These are phyloP conservation scores for Wickerhamomyces ciferrii DNA, from an alignment of 805 yeast genomes.

Conservation along the genomic window DNA sequence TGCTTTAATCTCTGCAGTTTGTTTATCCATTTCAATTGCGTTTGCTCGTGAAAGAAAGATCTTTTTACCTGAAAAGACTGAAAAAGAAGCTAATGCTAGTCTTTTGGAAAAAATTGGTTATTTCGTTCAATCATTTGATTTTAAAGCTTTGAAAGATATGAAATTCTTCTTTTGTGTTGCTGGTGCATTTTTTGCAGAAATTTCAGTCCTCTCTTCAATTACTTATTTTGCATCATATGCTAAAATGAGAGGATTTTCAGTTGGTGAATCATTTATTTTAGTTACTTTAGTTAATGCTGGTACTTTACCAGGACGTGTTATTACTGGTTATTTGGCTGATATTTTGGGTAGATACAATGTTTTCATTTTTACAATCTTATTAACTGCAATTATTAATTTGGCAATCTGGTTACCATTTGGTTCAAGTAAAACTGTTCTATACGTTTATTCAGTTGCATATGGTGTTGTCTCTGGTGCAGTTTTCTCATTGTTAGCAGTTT, in stretches of 20 bases:
- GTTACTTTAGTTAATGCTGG: conserved; percentile 37
- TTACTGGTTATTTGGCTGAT: conserved; percentile 39
- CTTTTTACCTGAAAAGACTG: conserved; percentile 12
- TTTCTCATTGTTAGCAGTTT: conserved; percentile 50
- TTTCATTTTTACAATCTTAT: conserved; percentile 32
- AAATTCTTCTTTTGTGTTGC: conserved; percentile 39
- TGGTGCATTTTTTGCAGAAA: conserved; percentile 41
- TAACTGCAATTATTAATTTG: conserved; percentile 28
- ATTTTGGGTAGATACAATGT: conserved; percentile 48
- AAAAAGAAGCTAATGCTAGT: conserved; percentile 6
- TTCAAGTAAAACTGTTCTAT: conserved; percentile 26
- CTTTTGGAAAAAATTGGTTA: conserved; percentile 6
- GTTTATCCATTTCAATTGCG: conserved; percentile 18
- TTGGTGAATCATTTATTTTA: conserved; percentile 35
- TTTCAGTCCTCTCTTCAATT: conserved; percentile 37
- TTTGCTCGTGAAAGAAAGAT: conserved; percentile 26
- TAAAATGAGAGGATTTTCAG: conserved; percentile 34
- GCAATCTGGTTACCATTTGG: conserved; percentile 37
- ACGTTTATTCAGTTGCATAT: conserved; percentile 40
- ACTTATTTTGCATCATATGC: conserved; percentile 52
- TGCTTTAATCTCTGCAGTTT: conserved; percentile 33
- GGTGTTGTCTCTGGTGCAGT: conserved; percentile 53
- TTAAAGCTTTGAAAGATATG: conserved; percentile 35
- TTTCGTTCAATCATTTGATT: conserved; percentile 22
- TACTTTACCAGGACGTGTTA: conserved; percentile 38